Base-by-base conservation (phyloP, 352 stramenopile species). In the Peronospora destructor region DNA sequence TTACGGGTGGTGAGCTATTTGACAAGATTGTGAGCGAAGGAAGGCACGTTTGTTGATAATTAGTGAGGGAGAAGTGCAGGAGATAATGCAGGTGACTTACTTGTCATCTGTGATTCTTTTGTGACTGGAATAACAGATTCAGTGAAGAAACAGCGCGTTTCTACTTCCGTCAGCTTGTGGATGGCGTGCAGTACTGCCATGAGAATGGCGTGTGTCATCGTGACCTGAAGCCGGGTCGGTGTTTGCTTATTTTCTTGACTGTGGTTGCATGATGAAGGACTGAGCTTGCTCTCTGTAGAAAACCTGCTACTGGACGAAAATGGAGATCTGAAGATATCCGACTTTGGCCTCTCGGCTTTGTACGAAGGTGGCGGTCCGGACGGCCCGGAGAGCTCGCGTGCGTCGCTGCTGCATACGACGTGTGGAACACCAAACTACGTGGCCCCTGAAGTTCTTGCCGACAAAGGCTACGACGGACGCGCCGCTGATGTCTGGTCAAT, bases 401-500 rank as follows among this genome's bases (percentile, higher is more conserved):
- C 86, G 16, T 90, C 89, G 34, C 77, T 98, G 42, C 73, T 98
- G 43, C 87, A 97, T 73, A 98, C 92, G 56, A 98, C 90, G 61
- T 98, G 94, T 58, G 94, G 94, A 35, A 98, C 92, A 39, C 95
- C 95, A 17, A 98, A 98, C 65, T 99, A 99, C 66, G 95, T 98
- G 21, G 91, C 88, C 3, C 87, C 76, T 9, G 84, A 98, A 65
- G 88, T 97, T 40, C 76, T 98, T 26, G 84, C 88, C 2, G 88
- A 97, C 65, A 94, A 94, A 62, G 93, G 92, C 21, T 99, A 98
- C 67, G 84, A 95, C 37, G 85, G 85, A 38, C 73, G 81, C n/a
- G 82, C 85, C 6, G 84, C 85, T 16, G 85, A 96, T 73, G 93
- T 99, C 17, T 99, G 97, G 96, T 98, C 87, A 33, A 97, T 96